A percentile compares a stretch with the other conserved stretches of the same genome.
Evolutionary conservation across 2,329 filamentous ascomycete genomes (phyloP).

Genomic region (Colletotrichum musae): DNA sequence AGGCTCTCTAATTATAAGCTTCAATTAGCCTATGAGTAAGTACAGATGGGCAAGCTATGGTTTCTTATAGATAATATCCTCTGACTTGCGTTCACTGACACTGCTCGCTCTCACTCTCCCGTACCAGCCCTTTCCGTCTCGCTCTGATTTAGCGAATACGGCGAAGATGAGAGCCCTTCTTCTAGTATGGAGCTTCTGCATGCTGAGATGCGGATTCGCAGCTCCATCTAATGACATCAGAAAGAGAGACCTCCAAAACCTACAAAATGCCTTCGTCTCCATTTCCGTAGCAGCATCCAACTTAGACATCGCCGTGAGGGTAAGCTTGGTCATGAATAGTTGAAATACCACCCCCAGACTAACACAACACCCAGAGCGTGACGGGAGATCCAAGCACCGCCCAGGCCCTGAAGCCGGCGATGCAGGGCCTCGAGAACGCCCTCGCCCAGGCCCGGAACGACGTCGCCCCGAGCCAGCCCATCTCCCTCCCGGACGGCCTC

Average conservation of each 20-base stretch:
- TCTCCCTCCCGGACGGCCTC: conserved; percentile 45
- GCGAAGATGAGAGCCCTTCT: conserved; percentile 16
- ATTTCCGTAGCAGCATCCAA: conserved; percentile 23
- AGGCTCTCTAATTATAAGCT: conserved; percentile 3
- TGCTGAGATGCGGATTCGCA: conserved; percentile 4
- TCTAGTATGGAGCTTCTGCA: conserved; percentile 5
- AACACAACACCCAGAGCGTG: conserved; percentile 10
- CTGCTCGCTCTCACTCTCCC: neutral
- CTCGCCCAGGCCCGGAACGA: conserved; percentile 34
- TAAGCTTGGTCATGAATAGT: neutral
- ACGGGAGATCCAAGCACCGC: conserved; percentile 23
- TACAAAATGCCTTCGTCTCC: conserved; percentile 15
- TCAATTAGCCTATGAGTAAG: neutral
- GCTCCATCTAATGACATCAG: neutral
- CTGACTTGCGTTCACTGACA: neutral
- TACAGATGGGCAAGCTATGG: neutral
- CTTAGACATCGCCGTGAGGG: conserved; percentile 18
- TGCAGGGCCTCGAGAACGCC: conserved; percentile 30
- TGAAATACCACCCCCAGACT: neutral
- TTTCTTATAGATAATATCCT: neutral
- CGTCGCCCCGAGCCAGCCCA: conserved; percentile 41
- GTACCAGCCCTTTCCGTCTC: neutral
- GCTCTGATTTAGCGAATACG: conserved; percentile 7
- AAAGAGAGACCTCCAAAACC: conserved; percentile 4
- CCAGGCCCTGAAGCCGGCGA: conserved; percentile 4